These are phyloP conservation scores for Holtermannia corniformis DNA, from an alignment of 768 basidiomycete species.

Conservation along the genomic window DNA sequence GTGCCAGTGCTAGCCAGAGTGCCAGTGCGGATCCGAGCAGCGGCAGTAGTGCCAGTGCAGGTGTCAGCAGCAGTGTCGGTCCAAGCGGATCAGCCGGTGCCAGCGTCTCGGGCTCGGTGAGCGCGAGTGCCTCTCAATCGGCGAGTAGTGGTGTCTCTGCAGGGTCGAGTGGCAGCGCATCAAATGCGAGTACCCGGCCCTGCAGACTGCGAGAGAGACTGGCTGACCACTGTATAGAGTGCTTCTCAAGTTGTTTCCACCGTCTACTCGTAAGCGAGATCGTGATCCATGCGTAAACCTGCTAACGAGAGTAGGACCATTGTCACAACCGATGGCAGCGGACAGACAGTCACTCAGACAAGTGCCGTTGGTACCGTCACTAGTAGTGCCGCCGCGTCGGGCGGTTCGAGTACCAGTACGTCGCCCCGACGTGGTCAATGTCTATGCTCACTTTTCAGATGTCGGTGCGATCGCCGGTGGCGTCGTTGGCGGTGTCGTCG, in stretches of 20 bases:
- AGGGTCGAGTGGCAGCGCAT: not conserved
- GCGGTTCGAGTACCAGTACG: not conserved
- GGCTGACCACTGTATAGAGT: no score
- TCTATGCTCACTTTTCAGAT: no score
- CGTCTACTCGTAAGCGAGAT: not conserved
- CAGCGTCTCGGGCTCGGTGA: not conserved
- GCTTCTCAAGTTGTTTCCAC: not conserved
- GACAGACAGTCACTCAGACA: not conserved
- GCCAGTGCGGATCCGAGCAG: not conserved
- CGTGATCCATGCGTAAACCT: no score
- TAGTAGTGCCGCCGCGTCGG: not conserved
- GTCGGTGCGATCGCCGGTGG: slow-evolving; percentile 31
- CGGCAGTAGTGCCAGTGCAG: not conserved
- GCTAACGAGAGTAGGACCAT: not conserved
- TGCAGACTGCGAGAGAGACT: no score
- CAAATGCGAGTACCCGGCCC: not conserved
- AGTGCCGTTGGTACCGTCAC: not conserved
- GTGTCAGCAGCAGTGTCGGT: not conserved
- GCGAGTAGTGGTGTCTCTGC: not conserved
- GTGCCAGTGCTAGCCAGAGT: not conserved
- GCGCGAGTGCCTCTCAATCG: not conserved
- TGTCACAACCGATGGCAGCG: not conserved
- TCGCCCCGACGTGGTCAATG: no score
- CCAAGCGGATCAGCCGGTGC: not conserved
- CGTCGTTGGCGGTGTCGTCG: slow-evolving; percentile 31